Conservation (phyloP, 495 filamentous ascomycete species). For the Baudoinia panamericana region DNA sequence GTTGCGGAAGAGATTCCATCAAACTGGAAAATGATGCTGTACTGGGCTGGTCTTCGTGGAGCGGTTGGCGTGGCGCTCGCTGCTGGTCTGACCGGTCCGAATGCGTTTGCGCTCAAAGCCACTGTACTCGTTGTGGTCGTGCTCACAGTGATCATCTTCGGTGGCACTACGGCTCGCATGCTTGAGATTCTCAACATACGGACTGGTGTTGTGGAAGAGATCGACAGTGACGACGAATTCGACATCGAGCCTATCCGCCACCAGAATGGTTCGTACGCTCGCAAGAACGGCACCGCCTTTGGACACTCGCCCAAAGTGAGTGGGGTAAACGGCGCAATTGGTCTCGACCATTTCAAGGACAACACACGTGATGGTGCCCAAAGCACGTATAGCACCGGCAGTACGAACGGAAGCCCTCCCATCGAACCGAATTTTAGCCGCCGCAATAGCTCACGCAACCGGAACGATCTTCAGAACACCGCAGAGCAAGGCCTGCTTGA, state of each 20-base stretch:
- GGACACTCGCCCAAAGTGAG: slow-evolving; percentile 59
- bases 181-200: slow-evolving; percentile 87
- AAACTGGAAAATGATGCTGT: slow-evolving; percentile 91
- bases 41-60: slow-evolving; percentile 93
- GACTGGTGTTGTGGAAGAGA: slow-evolving; percentile 90
- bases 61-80: slow-evolving; percentile 93
- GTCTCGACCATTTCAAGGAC: slow-evolving; percentile 34
- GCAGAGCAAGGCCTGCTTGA: slow-evolving; percentile 55
- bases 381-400: slow-evolving; percentile 43
- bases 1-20: slow-evolving; percentile 82
- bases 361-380: slow-evolving; percentile 24
- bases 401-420: slow-evolving; percentile 23
- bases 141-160: slow-evolving; percentile 95
- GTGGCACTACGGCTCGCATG: slow-evolving; percentile 97
- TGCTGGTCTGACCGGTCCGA: slow-evolving; percentile 68
- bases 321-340: slow-evolving; percentile 38
- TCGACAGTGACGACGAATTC: slow-evolving; percentile 95
- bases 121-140: slow-evolving; percentile 96
- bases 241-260: slow-evolving; percentile 69
- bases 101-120: slow-evolving; percentile 65
- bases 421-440: slow-evolving; percentile 36
- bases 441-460: slow-evolving; percentile 35
- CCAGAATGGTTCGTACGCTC: slow-evolving; percentile 53
- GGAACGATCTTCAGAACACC: slow-evolving; percentile 32
- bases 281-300: slow-evolving; percentile 48